Percentiles rank a stretch among this genome's conserved stretches.
These are phyloP conservation scores for Capsaspora owczarzaki DNA, from an alignment of 78 protist species.

Conservation along the genomic window DNA sequence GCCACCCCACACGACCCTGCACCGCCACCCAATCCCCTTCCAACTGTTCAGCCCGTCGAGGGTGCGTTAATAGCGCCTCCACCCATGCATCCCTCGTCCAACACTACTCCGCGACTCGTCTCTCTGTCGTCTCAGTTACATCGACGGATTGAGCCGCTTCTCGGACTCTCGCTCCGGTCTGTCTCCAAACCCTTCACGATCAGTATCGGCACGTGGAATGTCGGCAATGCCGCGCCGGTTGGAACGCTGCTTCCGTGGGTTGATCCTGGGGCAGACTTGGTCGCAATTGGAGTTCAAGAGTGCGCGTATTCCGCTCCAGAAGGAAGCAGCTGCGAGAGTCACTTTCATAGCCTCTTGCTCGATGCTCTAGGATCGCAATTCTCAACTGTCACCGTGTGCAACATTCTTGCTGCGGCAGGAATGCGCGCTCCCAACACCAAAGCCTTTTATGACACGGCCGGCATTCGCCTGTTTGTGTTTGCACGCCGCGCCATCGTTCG, in stretches of 20 bases:
- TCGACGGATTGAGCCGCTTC: too few relatives aligned
- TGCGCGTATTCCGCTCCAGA: background rate
- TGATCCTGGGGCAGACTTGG: background rate
- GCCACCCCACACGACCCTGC: too few relatives aligned
- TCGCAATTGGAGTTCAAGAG: background rate
- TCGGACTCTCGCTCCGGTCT: too few relatives aligned
- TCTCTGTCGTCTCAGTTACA: too few relatives aligned
- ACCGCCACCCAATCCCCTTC: too few relatives aligned
- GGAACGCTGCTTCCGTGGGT: background rate
- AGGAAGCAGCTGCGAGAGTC: background rate
- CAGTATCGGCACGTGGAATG: too few relatives aligned
- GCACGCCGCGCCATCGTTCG: conserved; percentile 25
- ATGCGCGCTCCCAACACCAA: background rate
- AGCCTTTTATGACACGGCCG: background rate
- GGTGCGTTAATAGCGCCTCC: too few relatives aligned
- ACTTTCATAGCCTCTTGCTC: background rate
- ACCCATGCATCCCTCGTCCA: too few relatives aligned
- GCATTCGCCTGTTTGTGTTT: conserved; percentile 48
- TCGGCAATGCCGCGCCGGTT: too few relatives aligned
- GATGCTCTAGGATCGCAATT: background rate
- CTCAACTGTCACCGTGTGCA: background rate
- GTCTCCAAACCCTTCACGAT: too few relatives aligned
- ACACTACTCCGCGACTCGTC: too few relatives aligned
- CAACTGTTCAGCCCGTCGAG: too few relatives aligned
- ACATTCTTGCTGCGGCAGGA: background rate